Percentiles rank a stretch among this genome's conserved stretches.
phyloP scores from a whole-genome alignment of 768 basidiomycete genomes.

The Lyophyllum atratum region DNA sequence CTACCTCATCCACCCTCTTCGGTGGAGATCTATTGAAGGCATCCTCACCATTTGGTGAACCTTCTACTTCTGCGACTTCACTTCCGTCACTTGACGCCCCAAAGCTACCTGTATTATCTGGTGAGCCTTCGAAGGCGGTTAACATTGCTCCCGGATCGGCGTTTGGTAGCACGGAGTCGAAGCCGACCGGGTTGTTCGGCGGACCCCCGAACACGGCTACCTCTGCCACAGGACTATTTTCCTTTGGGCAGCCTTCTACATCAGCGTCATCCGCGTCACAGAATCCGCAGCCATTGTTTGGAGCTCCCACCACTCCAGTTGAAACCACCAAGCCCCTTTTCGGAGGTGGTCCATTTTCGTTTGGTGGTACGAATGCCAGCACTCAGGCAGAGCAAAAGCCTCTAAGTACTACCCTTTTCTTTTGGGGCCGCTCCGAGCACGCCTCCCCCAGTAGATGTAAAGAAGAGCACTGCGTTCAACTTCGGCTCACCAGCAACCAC shows the following conservation, averaged over 20 bases:
- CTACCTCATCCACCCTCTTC: constrained; percentile 9
- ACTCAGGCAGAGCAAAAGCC: constrained; percentile 1
- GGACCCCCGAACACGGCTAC: constrained; percentile 19
- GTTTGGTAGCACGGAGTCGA: constrained; percentile 10
- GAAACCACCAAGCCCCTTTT: constrained; percentile 48
- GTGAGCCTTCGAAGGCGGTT: constrained; percentile 1
- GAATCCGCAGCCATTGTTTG: constrained; percentile 40
- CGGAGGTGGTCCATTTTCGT: constrained; percentile 20
- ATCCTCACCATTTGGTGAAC: constrained; percentile 20
- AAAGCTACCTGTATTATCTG: constrained; percentile 2
- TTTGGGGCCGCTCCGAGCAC: constrained; percentile 29
- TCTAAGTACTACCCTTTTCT: background rate
- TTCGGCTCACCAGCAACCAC: constrained; percentile 33
- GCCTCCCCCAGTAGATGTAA: constrained; percentile 32
- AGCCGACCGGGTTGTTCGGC: constrained; percentile 7
- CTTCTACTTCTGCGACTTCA: constrained; percentile 14
- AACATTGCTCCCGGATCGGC: background rate
- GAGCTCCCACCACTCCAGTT: constrained; percentile 16
- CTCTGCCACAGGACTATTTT: constrained; percentile 27
- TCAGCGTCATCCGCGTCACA: constrained; percentile 22
- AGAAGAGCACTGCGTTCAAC: constrained; percentile 36
- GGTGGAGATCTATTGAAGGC: constrained; percentile 16
- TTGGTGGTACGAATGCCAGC: background rate
- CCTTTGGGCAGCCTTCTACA: constrained; percentile 22
- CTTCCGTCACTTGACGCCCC: background rate